Evolutionary conservation across 1,139 yeast genomes (phyloP), one percentile per base, ranked within the genome.

Genomic region (Saccharomyces hybrid): DNA sequence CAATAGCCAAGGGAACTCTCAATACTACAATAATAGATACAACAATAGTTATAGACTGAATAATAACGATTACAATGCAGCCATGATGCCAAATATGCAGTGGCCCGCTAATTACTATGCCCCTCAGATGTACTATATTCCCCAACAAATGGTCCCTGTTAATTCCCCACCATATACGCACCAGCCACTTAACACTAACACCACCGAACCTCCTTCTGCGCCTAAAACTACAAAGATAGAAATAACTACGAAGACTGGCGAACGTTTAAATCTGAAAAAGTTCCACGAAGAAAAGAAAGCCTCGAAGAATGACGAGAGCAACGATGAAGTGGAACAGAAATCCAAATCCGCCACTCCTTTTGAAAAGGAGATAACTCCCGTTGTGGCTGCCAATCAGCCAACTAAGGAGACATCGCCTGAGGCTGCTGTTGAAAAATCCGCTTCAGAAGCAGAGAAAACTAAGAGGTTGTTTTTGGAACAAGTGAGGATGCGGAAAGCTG

Each of bases 201-300:
- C 47, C 2, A 9, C 47, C 3, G 14, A 19, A 5, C 42, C 16
- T 14, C n/a, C 58, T 28, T 52, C 59, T n/a, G 56, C 64, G 12
- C 64, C 64, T 11, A 55, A 55, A 8, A 49, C 59, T 4, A 65
- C 61, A 28, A 67, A 65, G 54, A 65, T 68, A 51, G 70, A 68
- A 57, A 68, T 68, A 47, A 68, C 71, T 2, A 67, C 69, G n/a
- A 67, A 68, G 56, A 62, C 66, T 34, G 71, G 71, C 47, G 68
- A 67, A 51, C 65, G 60, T 52, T 55, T 68, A 47, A 67, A 67
- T 58, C 58, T 68, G 52, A 60, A 56, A 27, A 63, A 63, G 7
- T 61, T 67, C 19, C 69, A 65, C 49, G 51, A 56, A 21, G 62
- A 62, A 50, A 62, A 60, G 48, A 54, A 28, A 49, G 46, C 29